Evolutionary conservation across 352 stramenopile genomes (phyloP), one percentile per base, ranked within the genome.

Genomic region (Globisporangium ultimum): DNA sequence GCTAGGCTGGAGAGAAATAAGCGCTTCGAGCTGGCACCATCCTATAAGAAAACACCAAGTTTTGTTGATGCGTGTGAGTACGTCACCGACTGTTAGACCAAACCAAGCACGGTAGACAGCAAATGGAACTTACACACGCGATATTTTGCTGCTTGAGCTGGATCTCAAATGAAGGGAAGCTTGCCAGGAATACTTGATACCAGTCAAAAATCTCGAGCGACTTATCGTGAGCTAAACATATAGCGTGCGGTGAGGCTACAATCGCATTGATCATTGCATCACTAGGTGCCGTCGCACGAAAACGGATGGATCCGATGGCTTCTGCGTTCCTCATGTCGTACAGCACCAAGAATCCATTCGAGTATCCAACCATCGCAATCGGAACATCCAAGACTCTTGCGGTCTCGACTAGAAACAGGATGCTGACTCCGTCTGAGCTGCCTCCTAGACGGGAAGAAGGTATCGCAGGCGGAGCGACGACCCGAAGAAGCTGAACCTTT

Each of bases 251-350:
- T 13, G 42, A 64, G 1, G 17, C 56, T 7, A 64, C 52, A 22
- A 48, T 9, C 14, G 32, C 34, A 1, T 50, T 36, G 36, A 18
- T 18, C 20, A 2, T 21, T 21, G 40, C 7, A n/a, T 45, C 12
- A 10, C 40, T 59, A 10, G 28, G 28, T 22, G 20, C 42, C 8
- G 12, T 41, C 12, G 21, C 7, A 22, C 51, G 48, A 12, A 61
- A 64, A 5, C 63, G 58, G 2, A 87, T 48, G 53, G 72, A 84
- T 12, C 65, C 68, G 18, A 84, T 71, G 0, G 76, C 78, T 15
- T 76, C 64, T 11, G 66, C 76, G 4, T 55, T 72, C 42, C 74
- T 71, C 17, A 76, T 54, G 21, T 89, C 74, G 53, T 81, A 81
- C 1, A 87, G 51, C 51, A 87, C 32, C 13, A 67, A 50, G 24